Evolutionary conservation across 345 rosid genomes (phyloP).

Genomic region (Abelmoschus esculentus): DNA sequence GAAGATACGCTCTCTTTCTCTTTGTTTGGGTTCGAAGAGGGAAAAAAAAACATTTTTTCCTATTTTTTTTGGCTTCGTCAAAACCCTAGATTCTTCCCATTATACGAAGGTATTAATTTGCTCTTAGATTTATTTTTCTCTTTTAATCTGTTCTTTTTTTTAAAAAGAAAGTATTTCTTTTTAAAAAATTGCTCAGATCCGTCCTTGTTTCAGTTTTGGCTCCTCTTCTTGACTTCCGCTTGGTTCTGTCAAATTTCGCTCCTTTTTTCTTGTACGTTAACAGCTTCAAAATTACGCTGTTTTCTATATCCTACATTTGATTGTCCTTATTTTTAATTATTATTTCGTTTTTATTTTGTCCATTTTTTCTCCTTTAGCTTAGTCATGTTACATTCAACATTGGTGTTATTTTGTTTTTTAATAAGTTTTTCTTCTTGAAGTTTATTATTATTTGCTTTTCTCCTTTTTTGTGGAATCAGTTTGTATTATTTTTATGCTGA

Average conservation of each 20-base stretch:
- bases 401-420: neutral
- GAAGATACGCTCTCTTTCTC: neutral
- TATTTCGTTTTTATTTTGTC: neutral
- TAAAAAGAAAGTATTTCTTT: neutral
- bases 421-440: neutral
- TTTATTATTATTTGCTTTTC: neutral
- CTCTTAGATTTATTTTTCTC: slow-evolving; percentile 1
- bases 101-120: slow-evolving; percentile 19
- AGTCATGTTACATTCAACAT: slow-evolving; percentile 17
- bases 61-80: slow-evolving; percentile 14
- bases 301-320: slow-evolving; percentile 11
- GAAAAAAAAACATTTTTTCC: neutral
- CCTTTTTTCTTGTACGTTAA: neutral
- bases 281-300: slow-evolving; percentile 3
- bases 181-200: neutral
- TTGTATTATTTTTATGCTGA: neutral
- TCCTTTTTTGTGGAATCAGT: neutral
- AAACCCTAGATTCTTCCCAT: slow-evolving; percentile 45
- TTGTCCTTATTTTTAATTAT: neutral
- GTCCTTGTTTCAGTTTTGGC: slow-evolving; percentile 34
- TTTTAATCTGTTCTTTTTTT: neutral
- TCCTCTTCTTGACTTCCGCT: neutral
- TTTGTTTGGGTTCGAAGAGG: slow-evolving; percentile 16
- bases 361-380: neutral
- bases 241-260: slow-evolving; percentile 3